phyloP scores from a whole-genome alignment of 2,329 filamentous ascomycete genomes.

The Colletotrichum sp. region DNA sequence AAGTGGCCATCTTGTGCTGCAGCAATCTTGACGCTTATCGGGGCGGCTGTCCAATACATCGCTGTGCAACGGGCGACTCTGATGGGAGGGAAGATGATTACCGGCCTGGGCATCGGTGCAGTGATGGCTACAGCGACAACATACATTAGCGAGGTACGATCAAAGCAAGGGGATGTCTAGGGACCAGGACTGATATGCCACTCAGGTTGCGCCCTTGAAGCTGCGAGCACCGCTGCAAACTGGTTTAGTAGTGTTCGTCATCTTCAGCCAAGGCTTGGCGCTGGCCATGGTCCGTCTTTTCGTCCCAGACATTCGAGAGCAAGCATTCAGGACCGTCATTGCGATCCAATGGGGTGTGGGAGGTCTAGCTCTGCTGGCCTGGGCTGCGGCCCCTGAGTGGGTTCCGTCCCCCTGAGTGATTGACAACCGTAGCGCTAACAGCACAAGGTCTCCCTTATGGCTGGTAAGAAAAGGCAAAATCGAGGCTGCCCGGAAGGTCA shows the following conservation, averaged over 20 bases:
- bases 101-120: neutral
- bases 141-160: neutral
- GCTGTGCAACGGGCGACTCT: neutral
- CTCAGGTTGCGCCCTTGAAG: neutral
- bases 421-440: neutral
- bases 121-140: neutral
- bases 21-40: neutral
- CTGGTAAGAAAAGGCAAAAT: neutral
- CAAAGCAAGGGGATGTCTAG: neutral
- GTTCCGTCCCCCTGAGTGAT: neutral
- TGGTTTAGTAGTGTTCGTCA: neutral
- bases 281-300: neutral
- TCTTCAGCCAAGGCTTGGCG: neutral
- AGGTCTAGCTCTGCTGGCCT: neutral
- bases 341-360: neutral
- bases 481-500: neutral
- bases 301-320: neutral
- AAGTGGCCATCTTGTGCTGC: neutral
- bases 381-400: neutral
- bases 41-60: neutral
- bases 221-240: neutral
- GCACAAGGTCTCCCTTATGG: neutral
- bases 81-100: neutral
- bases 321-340: neutral
- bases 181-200: neutral